phyloP scores from a whole-genome alignment of 305 asterid species.

The Withania somnifera region DNA sequence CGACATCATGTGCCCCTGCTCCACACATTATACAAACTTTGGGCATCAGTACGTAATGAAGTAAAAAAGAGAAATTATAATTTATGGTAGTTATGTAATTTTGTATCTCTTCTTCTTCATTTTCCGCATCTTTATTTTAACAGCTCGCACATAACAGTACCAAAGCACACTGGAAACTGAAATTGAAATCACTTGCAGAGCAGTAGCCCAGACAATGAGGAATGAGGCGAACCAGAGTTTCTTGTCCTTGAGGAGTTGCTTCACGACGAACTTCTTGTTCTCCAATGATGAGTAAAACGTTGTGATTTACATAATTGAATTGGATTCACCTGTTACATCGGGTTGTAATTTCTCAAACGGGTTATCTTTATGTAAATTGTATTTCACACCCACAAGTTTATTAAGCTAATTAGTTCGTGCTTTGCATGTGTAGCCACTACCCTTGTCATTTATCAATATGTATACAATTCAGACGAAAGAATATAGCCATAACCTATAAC shows the following conservation, averaged over 20 bases:
- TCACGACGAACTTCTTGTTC: conserved; percentile 25
- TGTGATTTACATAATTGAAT: background rate
- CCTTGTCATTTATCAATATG: no score
- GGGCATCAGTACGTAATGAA: background rate
- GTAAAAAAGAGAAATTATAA: background rate
- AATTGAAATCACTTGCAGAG: conserved; percentile 55
- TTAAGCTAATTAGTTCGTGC: no score
- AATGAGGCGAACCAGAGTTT: conserved; percentile 60
- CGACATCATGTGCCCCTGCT: conserved; percentile 86
- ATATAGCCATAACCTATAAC: no score
- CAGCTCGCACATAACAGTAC: background rate
- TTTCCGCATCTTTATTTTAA: no score
- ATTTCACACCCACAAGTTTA: background rate
- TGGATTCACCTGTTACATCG: background rate
- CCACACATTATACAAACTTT: background rate
- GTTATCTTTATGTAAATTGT: background rate
- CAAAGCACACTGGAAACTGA: background rate
- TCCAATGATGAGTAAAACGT: conserved; percentile 19
- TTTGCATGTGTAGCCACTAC: no score
- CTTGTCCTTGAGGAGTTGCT: conserved; percentile 50
- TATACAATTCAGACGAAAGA: no score
- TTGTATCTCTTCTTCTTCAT: no score
- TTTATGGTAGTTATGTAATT: no score
- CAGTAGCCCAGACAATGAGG: conserved; percentile 68
- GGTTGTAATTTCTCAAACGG: background rate